phyloP scores from a whole-genome alignment of 2,329 filamentous ascomycete genomes.

The Neurospora crassa region DNA sequence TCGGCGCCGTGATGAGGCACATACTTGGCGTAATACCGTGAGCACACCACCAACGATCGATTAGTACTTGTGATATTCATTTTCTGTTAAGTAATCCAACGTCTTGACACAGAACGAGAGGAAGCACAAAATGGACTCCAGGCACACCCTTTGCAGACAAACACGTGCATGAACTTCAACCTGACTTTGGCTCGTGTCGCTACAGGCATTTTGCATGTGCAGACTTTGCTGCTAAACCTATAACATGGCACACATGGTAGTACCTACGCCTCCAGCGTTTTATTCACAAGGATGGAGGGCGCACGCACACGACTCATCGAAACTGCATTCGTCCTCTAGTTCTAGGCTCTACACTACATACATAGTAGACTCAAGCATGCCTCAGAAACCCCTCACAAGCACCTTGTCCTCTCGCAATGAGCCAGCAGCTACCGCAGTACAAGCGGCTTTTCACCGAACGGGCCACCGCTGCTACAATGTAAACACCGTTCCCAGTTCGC shows the following conservation, averaged over 20 bases:
- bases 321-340: background rate
- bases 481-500: background rate
- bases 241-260: background rate
- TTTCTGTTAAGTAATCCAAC: background rate
- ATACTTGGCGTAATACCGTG: background rate
- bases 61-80: background rate
- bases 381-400: background rate
- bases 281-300: background rate
- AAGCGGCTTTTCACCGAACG: background rate
- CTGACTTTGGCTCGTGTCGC: background rate
- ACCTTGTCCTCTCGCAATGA: background rate
- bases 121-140: background rate
- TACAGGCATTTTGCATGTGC: background rate
- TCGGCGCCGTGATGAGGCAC: background rate
- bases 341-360: background rate
- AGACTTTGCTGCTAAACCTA: background rate
- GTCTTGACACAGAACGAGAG: background rate
- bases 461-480: background rate
- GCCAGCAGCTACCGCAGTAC: background rate
- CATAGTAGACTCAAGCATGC: background rate
- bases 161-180: background rate
- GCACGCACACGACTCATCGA: background rate
- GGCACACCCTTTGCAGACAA: background rate
- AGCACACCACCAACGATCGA: background rate
- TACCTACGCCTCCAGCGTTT: background rate